Base-by-base conservation (phyloP, 2,329 filamentous ascomycete genomes). In the Cercospora sp. region DNA sequence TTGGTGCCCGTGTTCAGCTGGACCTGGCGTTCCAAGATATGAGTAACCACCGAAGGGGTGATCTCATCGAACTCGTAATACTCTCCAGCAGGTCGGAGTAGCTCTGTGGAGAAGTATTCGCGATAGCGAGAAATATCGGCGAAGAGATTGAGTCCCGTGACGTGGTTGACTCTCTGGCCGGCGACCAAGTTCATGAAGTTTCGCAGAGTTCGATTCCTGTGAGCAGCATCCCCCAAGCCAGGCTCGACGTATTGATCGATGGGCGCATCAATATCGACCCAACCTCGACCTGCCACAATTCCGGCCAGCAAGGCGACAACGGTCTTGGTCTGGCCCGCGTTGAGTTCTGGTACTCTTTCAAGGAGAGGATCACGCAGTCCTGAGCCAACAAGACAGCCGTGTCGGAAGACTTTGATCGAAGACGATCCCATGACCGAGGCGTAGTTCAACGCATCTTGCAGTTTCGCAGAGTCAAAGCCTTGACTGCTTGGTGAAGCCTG, bases 381-480 rank as follows among this genome's bases (percentile, higher is more conserved):
- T 30, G 48, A 55, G 48, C 48, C 48, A 55, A 55, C 48, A 55
- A 55, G 48, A 55, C 48, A 55, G 23, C 48, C 48, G 23, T 55
- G 23, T n/a, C 48, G 48, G 48, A 55, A 55, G 48, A 55, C 48
- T 26, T 55, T 55, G 48, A 55, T 55, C 13, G 48, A 55, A 28
- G 48, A 55, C 13, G 48, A 55, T 7, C 48, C 48, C 48, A 55
- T 55, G 23, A 55, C 48, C 48, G 48, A 55, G 13, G 48, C 48
- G 23, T 55, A 55, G 48, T 55, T 55, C 48, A 55, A n/a, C 48
- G 48, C 48, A 55, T 55, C 48, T 55, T 55, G 48, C 48, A 55
- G 48, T 26, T 28, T 55, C 13, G 48, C 23, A 28, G 23, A 23
- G 48, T 55, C 48, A 28, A 55, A 55, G 23, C 48, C 48, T 28